Evolutionary conservation across 2,329 filamentous ascomycete species (phyloP), one percentile per base, ranked within the genome.

Genomic region (Akanthomyces muscarius): DNA sequence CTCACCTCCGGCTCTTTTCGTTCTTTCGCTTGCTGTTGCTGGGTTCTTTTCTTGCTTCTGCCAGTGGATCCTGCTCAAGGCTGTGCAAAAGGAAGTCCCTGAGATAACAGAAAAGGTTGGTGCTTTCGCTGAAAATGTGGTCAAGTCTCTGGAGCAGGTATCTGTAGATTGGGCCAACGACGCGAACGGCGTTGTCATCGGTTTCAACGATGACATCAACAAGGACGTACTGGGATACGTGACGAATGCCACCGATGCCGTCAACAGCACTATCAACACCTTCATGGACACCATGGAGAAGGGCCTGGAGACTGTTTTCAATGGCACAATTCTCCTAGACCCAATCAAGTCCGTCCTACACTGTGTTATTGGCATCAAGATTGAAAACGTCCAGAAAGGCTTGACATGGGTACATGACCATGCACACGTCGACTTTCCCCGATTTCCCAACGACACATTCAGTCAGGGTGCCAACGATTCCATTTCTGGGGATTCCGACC

Each of bases 361-460:
- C 71, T 98, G 95, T 72, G 81, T 98, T n/a, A 86, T 98, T 67
- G 86, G 89, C 8, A 82, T 96, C 71, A 98, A 98, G 79, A 83
- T 98, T 66, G 86, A 90, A 68, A 85, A 87, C 25, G 86, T 99
- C 67, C 86, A 98, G 74, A 89, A 90, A 71, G 95, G 90, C 14
- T 82, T 98, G n/a, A 96, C 91, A 0, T 99, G 94, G 94, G 90
- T 97, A 13, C 86, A 90, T 70, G 89, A 98, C 68, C 80, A 98
- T 72, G 92, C 95, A 4, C 85, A 95, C 65, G 83, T 99, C 69
- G 80, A 86, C 64, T 89, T 99, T 69, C 95, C 95, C 0, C 76
- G 85, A 60, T 87, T 98, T 65, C 81, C 86, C 30, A 89, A 91
- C 69, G 84, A 97, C 72, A 90, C 90, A 1, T 96, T 98, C 77